Evolutionary conservation across 108 stramenopile genomes (phyloP), one percentile per base, ranked within the genome.

Genomic region (Cyclostephanos tholiformis): DNA sequence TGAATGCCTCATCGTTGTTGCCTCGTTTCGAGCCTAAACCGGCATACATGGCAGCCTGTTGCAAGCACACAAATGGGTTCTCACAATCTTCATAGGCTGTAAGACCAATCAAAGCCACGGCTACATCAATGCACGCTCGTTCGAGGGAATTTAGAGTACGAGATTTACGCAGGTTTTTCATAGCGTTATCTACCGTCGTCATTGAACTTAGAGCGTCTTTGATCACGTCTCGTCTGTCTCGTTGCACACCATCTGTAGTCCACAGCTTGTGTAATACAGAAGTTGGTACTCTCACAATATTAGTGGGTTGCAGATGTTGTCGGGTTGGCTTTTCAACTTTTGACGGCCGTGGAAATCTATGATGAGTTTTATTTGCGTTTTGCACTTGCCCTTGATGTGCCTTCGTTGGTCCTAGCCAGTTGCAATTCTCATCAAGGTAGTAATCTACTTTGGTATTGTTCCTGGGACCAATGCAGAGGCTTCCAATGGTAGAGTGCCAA

Each of bases 41-140:
- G 22, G 94, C 91, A 87, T 89, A 95, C 26, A 87, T 86, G 23
- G 89, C 90, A 44, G 94, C 94, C 67, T 95, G 91, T 52, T 90
- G 87, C 52, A 95, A 39, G 60, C 89, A 87, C 61, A 80, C 64
- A 62, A 95, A 92, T 12, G 91, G 91, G 72, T 95, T 89, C 29
- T 67, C 46, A 41, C 93, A 94, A 19, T 74, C 66, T 19, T 82
- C 67, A 26, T 61, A 17, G 16, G 80, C 58, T 17, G 89, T 88
- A 27, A 95, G 66, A 29, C 83, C 80, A 26, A 95, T 69, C 66
- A 95, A 74, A 9, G 81, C 84, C 12, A 74, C 73, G 5, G 94
- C 76, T 14, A 91, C 82, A 59, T 88, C 71, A 32, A 95, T 52
- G 50, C 90, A 85, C 36, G 89, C 80, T 38, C 81, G 85, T 75